Evolutionary conservation across 805 yeast species (phyloP), one percentile per base, ranked within the genome.

Genomic region (Millerozyma acaciae): DNA sequence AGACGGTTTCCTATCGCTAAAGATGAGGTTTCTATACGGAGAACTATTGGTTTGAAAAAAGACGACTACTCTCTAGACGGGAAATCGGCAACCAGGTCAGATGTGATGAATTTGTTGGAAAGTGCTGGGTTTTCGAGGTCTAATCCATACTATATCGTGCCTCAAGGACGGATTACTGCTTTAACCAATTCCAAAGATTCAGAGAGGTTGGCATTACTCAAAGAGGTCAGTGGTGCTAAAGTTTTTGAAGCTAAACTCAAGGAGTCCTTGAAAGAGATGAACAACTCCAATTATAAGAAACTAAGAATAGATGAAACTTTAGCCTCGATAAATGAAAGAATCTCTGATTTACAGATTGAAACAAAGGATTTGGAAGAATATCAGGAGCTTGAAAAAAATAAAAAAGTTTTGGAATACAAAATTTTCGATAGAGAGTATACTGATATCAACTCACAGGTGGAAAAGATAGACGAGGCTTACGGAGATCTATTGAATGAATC

Each of bases 121-220:
- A 80, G 85, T 49, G 95, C 96, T 0, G 98, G 98, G 0, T 87
- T 93, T 51, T 84, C 95, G 0, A 73, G 84, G 40, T 78, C 87
- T 5, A 89, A 88, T 43, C 96, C 97, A 1, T 90, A 89, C 57
- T 90, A 90, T 55, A 90, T 93, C 45, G 97, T 93, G 4, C 97
- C 98, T 1, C 98, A 93, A 59, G 98, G 98, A 14, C 72, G 85
- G 47, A 86, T 93, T 47, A 83, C 96, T 1, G 72, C 84, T 0
- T 67, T 93, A 38, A 90, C 97, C 0, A 87, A 87, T 51, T 90
- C 96, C 0, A 84, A 84, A 46, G 96, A 88, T 51, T 51, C 75
- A 3, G 96, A 89, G 51, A 74, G 97, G 40, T 66, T 90, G 32
- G 71, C 75, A 21, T 62, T 89, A 24, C 63, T 93, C 45, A 88